Conservation (phyloP, 2,329 filamentous ascomycete genomes). For the Decorospora gaudefroyi region DNA sequence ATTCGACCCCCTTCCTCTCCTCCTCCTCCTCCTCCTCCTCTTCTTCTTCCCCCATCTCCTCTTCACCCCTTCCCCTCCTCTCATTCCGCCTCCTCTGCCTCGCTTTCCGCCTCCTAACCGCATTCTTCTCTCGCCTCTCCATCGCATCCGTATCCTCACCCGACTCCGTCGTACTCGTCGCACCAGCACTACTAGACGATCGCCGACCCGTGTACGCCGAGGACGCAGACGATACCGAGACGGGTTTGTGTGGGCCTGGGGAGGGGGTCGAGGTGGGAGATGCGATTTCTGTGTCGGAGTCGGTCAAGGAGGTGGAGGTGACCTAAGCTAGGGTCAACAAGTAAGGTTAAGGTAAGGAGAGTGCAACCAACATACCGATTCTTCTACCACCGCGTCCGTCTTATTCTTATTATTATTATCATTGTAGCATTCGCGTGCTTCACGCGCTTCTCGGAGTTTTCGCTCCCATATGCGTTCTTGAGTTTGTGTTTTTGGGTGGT, state of each 20-base stretch:
- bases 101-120: not conserved
- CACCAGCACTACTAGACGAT: not conserved
- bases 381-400: too few relatives aligned
- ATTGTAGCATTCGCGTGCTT: too few relatives aligned
- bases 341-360: too few relatives aligned
- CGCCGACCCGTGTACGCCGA: not conserved
- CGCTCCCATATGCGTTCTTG: too few relatives aligned
- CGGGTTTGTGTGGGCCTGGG: not conserved
- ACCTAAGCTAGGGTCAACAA: too few relatives aligned
- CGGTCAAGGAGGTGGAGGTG: not conserved
- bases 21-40: not conserved
- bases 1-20: not conserved
- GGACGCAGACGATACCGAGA: not conserved
- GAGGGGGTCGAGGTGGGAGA: not conserved
- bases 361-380: too few relatives aligned
- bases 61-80: not conserved
- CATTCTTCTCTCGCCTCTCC: constrained; percentile 5
- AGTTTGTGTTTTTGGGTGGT: too few relatives aligned
- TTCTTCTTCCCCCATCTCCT: not conserved
- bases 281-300: not conserved
- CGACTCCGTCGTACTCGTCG: constrained; percentile 1
- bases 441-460: too few relatives aligned
- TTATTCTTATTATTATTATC: too few relatives aligned
- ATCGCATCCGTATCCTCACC: constrained; percentile 7
- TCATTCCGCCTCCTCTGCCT: not conserved